Evolutionary conservation across 225 moss, liverwort and hornwort species (phyloP), one percentile per base, ranked within the genome.

Genomic region (Pseudisothecium myosuroides): DNA sequence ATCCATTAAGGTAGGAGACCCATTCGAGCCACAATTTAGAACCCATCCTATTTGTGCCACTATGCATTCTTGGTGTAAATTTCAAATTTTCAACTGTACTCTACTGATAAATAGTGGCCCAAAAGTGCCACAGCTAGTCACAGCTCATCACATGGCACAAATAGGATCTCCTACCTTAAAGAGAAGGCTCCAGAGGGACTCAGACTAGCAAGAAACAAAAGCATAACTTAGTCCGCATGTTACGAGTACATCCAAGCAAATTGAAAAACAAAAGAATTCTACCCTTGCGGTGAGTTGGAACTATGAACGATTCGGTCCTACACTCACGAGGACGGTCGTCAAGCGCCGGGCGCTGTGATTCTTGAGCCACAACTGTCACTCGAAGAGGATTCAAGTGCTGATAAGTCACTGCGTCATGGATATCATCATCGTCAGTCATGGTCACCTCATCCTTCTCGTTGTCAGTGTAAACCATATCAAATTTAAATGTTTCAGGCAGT

Each of bases 321-420:
- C 76, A 45, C 54, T 89, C 55, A 88, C 71, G 6, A 84, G 69
- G 41, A 79, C 11, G 76, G 68, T 29, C 63, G 63, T 86, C 60
- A 52, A 59, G 67, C 82, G 52, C 68, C 60, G 63, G 65, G n/a
- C 56, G 36, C 50, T 37, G 45, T 26, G 84, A 29, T 62, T 66
- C 84, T 76, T 28, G 56, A 76, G 64, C 47, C n/a, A 86, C 49
- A 23, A 96, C 93, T n/a, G 85, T 79, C 65, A 96, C 41, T 63
- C 94, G 91, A 60, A 97, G 14, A 52, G 85, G 80, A 61, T 62
- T 41, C 62, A 80, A 43, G 2, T 14, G 1, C 36, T 89, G 89
- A 39, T 6, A 0, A 34, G 67, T 0, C 71, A 39, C 0, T 80
- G 72, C 89, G 26, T 89, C 89, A 4, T 0, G 0, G 49, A 89